Evolutionary conservation across 352 stramenopile genomes (phyloP), one percentile per base, ranked within the genome.

Genomic region (Thalassiosira livingstoniorum): DNA sequence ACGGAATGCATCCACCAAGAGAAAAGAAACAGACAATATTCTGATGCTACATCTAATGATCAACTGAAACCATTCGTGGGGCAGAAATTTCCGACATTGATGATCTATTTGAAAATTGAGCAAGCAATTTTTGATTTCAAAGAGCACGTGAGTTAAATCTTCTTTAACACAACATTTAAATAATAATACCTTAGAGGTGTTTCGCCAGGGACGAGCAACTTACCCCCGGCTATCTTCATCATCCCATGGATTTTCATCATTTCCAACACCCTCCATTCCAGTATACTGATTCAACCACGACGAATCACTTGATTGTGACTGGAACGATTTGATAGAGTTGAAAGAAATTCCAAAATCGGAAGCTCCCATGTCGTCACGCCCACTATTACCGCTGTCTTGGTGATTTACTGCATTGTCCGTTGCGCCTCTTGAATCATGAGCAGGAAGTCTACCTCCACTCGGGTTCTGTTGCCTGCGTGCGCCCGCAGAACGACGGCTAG

Each of bases 241-340:
- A 57, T 84, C 76, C 76, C 76, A 84, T 29, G 42, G 35, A 65
- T 69, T 70, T 45, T 63, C 74, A 42, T 53, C 75, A 55, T 47
- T 45, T 11, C 4, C 27, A 29, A 84, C 39, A 62, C 79, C 70
- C 42, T 84, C 76, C 76, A 84, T 84, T 11, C 45, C 61, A 61
- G 78, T 42, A 62, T 84, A 84, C 31, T 84, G 68, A 32, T 79
- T 75, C 35, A 84, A 43, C 76, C 76, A 84, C 0, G 51, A 75
- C n/a, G 60, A 75, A 77, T 79, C 42, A 43, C 60, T 79, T 27
- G 55, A 58, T 37, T 66, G 21, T 2, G 74, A 82, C 53, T 60
- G 54, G 55, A 82, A 77, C n/a, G 75, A 82, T 23, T 47, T 23
- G 29, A 82, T 43, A 11, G 75, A 83, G 43, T 72, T 70, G 15